Conservation (phyloP, 2,329 filamentous ascomycete genomes). For the Colletotrichum spinosum region DNA sequence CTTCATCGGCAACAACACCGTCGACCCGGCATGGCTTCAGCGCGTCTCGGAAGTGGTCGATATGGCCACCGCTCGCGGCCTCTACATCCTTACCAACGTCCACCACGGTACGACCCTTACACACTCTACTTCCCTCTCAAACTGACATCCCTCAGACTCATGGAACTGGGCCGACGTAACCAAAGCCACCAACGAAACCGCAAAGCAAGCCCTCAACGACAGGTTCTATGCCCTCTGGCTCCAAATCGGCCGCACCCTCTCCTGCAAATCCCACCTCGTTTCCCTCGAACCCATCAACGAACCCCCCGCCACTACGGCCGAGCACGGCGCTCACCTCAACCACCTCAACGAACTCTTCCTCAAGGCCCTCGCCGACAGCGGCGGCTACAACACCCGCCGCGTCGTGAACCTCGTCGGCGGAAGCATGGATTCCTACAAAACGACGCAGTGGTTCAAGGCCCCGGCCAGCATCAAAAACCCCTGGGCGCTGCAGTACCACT, state of each 20-base stretch:
- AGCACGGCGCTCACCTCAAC: slow-evolving; percentile 63
- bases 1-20: slow-evolving; percentile 63
- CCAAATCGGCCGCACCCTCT: slow-evolving; percentile 66
- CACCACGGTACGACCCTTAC: slow-evolving; percentile 56
- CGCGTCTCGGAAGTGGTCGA: slow-evolving; percentile 69
- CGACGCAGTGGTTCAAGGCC: slow-evolving; percentile 63
- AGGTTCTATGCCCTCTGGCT: slow-evolving; percentile 67
- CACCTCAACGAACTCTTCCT: slow-evolving; percentile 69
- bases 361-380: slow-evolving; percentile 62
- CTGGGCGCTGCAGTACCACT: slow-evolving; percentile 72
- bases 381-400: slow-evolving; percentile 65
- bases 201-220: slow-evolving; percentile 65
- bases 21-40: slow-evolving; percentile 66
- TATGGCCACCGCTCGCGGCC: slow-evolving; percentile 60
- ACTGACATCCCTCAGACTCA: slow-evolving; percentile 52
- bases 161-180: slow-evolving; percentile 69
- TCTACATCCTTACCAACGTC: slow-evolving; percentile 68
- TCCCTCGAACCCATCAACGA: slow-evolving; percentile 72
- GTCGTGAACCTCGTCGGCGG: slow-evolving; percentile 67
- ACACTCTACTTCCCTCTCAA: neutral
- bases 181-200: slow-evolving; percentile 49
- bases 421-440: slow-evolving; percentile 60
- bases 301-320: slow-evolving; percentile 62
- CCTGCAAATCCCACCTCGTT: slow-evolving; percentile 64
- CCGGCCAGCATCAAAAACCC: slow-evolving; percentile 64